Base-by-base conservation (phyloP, 177 flowering plant genomes). In the Vitis hybrid region DNA sequence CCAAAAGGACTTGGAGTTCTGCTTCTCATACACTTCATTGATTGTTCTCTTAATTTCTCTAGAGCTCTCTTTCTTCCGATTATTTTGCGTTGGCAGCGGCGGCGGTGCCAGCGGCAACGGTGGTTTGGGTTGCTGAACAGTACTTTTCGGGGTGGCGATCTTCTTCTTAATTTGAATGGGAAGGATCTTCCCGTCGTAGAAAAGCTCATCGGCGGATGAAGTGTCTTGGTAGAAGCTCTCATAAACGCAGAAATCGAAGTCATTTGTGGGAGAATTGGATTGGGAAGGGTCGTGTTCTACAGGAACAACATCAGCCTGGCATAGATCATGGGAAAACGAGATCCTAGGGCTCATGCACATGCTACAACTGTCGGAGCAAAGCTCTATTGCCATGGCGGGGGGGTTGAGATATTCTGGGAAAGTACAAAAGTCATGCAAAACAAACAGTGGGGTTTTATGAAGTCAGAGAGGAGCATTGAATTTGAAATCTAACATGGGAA, bases 181-280 rank as follows among this genome's bases (percentile, higher is more conserved):
- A 33, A 82, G 84, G 48, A 88, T 82, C 18, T 80, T 81, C 0
- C 92, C 92, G 14, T 84, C 68, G 51, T 75, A 83, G 84, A 88
- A 88, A 53, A 88, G 86, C 78, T 88, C 92, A 56, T 88, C 92
- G 3, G 92, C 90, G 3, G 88, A 79, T 8, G 86, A 82, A 8
- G 90, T 74, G 14, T 82, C 83, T 3, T 74, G 85, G 10, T 83
- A 84, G 63, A 71, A 79, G 64, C 78, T 77, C 51, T 82, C 71
- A 8, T 69, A 71, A 53, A 79, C 75, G 73, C 83, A 77, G 80
- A 88, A 86, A 57, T 86, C 85, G 67, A 88, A 88, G 51, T 88
- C 90, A n/a, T 73, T 10, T 62, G 72, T 72, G 2, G 76, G 69
- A 51, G 84, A 75, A 9, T 71, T 67, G 3, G 77, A 73, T 20